These are phyloP conservation scores for Colletotrichum gloeosporioides DNA, from an alignment of 2,329 filamentous ascomycete species.

Conservation along the genomic window DNA sequence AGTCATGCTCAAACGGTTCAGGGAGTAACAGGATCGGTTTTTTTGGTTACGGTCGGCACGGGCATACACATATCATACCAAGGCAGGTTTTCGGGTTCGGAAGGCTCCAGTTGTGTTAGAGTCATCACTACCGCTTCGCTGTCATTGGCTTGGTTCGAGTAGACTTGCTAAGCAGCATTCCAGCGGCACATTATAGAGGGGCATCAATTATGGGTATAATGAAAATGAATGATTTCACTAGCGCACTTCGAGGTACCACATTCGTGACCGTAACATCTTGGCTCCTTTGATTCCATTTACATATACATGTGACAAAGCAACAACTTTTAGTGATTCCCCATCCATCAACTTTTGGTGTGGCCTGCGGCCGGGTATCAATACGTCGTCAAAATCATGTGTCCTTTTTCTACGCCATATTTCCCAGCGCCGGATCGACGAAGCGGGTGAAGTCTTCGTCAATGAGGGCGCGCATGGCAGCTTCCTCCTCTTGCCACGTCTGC, in stretches of 20 bases:
- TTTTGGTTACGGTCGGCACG: background rate
- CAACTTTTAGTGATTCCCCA: conserved; percentile 5
- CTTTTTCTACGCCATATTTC: background rate
- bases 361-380: conserved; percentile 20
- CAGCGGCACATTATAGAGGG: background rate
- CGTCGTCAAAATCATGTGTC: background rate
- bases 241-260: background rate
- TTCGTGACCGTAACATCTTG: background rate
- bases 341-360: conserved; percentile 1
- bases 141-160: background rate
- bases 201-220: background rate
- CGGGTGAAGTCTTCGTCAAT: conserved; percentile 24
- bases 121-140: background rate
- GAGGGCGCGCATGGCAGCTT: conserved; percentile 47
- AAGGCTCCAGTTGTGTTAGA: background rate
- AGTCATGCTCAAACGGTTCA: background rate
- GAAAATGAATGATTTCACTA: background rate
- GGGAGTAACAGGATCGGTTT: background rate
- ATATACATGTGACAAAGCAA: background rate
- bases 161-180: background rate
- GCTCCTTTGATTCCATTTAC: background rate
- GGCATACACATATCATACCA: background rate
- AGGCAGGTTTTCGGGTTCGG: background rate
- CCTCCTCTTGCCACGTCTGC: conserved; percentile 47
- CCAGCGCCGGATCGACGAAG: conserved; percentile 21